These are phyloP conservation scores for Rhododendron simsii DNA, from an alignment of 148 eudicot species.

Conservation along the genomic window DNA sequence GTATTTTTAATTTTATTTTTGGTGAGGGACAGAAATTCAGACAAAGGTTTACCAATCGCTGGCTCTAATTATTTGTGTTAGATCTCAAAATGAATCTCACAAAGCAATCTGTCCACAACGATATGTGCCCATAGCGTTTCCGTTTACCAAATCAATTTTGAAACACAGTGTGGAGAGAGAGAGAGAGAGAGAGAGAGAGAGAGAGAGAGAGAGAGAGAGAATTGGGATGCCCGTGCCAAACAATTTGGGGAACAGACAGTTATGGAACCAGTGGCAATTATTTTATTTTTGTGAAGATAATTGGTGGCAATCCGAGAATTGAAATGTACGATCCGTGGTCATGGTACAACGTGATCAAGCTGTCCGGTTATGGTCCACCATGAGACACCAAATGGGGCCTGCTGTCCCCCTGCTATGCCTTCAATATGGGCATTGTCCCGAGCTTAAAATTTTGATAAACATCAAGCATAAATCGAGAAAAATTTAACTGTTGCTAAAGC, in stretches of 20 bases:
- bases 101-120: no score
- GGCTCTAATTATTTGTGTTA: no score
- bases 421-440: no score
- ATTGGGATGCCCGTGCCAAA: not conserved
- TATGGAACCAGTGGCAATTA: no score
- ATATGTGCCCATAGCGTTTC: no score
- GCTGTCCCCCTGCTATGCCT: no score
- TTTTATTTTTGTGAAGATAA: not conserved
- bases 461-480: no score
- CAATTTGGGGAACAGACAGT: not conserved
- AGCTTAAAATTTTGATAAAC: no score
- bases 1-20: not conserved
- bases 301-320: not conserved
- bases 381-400: not conserved
- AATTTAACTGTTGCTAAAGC: no score
- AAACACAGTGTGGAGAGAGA: not conserved
- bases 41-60: not conserved
- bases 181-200: not conserved
- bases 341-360: no score
- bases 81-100: no score
- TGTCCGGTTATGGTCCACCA: not conserved
- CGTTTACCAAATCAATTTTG: no score
- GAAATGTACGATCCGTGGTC: conserved; percentile 2
- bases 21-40: not conserved
- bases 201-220: not conserved